These are phyloP conservation scores for Tylopilus cervinicoccineus DNA, from an alignment of 768 basidiomycete genomes.

Conservation along the genomic window DNA sequence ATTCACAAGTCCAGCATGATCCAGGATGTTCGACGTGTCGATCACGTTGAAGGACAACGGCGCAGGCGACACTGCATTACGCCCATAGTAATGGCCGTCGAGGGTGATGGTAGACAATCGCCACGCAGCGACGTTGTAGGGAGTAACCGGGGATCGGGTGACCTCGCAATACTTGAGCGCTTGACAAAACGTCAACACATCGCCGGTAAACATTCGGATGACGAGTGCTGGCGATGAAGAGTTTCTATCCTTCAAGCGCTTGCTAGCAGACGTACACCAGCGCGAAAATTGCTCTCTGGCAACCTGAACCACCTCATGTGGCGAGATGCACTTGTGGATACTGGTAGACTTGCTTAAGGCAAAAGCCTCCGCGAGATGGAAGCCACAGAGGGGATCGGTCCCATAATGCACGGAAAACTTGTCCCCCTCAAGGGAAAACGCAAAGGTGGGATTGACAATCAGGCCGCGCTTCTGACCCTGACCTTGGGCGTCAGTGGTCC, in stretches of 20 bases:
- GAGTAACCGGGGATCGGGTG: slow-evolving; percentile 9
- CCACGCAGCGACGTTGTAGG: slow-evolving; percentile 24
- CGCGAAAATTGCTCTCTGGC: slow-evolving; percentile 22
- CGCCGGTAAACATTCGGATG: slow-evolving; percentile 29
- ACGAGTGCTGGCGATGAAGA: slow-evolving; percentile 17
- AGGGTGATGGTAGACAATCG: slow-evolving; percentile 17
- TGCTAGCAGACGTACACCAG: slow-evolving; percentile 21
- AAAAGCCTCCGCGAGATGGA: slow-evolving; percentile 30
- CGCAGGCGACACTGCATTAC: slow-evolving; percentile 6
- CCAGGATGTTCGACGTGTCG: slow-evolving; percentile 29
- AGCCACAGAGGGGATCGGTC: slow-evolving; percentile 25
- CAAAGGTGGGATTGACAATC: slow-evolving; percentile 26
- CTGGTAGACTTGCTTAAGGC: slow-evolving; percentile 7
- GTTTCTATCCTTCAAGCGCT: slow-evolving; percentile 11
- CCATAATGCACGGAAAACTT: slow-evolving; percentile 27
- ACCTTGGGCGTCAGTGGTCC: slow-evolving; percentile 11
- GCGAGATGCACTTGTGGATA: neutral
- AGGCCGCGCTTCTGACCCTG: neutral
- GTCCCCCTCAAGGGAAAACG: slow-evolving; percentile 24
- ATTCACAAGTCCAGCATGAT: slow-evolving; percentile 26
- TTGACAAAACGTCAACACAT: slow-evolving; percentile 24
- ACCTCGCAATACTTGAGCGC: slow-evolving; percentile 16
- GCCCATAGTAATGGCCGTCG: slow-evolving; percentile 18
- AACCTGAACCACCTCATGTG: slow-evolving; percentile 6
- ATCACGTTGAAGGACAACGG: slow-evolving; percentile 31